A percentile compares a stretch with the other conserved stretches of the same genome.
phyloP scores from a whole-genome alignment of 495 filamentous ascomycete genomes.

The Glarea lozoyensis region DNA sequence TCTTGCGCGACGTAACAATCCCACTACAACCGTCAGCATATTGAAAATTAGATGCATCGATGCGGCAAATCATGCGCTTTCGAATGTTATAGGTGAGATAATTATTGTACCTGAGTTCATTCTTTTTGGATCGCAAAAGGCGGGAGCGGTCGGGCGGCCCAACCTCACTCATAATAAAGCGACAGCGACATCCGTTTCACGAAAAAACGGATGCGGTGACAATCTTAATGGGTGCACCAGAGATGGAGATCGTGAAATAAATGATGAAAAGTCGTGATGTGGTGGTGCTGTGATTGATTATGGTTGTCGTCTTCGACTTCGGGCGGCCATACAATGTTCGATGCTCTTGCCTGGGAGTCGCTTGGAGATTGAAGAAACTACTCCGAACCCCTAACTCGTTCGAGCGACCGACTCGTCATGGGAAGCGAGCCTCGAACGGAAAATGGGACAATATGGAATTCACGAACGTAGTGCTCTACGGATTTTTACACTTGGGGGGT shows the following conservation, averaged over 20 bases:
- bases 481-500: too few species aligned
- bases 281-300: constrained; percentile 37
- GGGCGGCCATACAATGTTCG: background rate
- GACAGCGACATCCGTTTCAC: constrained; percentile 50
- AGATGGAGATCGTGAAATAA: constrained; percentile 28
- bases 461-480: too few species aligned
- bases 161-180: constrained; percentile 51
- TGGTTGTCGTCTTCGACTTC: background rate
- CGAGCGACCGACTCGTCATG: too few species aligned
- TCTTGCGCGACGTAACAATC: constrained; percentile 53
- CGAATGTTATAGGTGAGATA: constrained; percentile 21
- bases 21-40: constrained; percentile 27
- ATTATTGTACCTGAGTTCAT: constrained; percentile 36
- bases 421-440: too few species aligned
- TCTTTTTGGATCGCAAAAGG: constrained; percentile 44
- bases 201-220: constrained; percentile 38
- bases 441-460: too few species aligned
- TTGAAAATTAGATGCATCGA: constrained; percentile 30
- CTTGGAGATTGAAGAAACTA: too few species aligned
- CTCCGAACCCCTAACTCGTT: too few species aligned
- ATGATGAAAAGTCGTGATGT: constrained; percentile 45
- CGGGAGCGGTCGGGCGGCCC: constrained; percentile 45
- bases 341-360: too few species aligned
- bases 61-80: constrained; percentile 36
- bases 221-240: constrained; percentile 22